Percentiles rank a stretch among this genome's conserved stretches.
phyloP scores from a whole-genome alignment of 2,329 filamentous ascomycete genomes.

The Stenocarpella maydis region DNA sequence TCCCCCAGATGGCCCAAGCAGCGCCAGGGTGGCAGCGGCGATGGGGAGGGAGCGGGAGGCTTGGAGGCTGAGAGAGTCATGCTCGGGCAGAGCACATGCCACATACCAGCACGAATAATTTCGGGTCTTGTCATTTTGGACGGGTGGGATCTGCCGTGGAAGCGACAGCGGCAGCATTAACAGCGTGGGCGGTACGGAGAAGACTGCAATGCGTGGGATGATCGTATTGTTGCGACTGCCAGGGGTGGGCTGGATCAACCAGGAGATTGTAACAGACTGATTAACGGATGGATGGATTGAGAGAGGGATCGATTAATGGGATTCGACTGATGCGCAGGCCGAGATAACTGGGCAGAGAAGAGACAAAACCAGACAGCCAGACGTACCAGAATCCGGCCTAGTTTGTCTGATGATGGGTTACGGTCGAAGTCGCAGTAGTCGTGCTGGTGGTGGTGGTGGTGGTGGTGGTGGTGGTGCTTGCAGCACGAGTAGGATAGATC shows the following conservation, averaged over 20 bases:
- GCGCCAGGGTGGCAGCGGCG: background rate
- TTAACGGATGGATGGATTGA: background rate
- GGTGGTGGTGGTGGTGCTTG: background rate
- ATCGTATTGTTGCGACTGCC: slow-evolving; percentile 22
- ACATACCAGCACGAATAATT: slow-evolving; percentile 68
- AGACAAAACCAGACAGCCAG: slow-evolving; percentile 19
- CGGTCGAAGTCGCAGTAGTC: too few species aligned
- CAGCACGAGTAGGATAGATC: too few species aligned
- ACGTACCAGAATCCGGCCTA: slow-evolving; percentile 5
- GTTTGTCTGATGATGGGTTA: too few species aligned
- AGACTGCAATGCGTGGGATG: slow-evolving; percentile 19
- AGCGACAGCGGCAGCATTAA: slow-evolving; percentile 32
- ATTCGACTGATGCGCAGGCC: background rate
- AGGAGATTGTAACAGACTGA: slow-evolving; percentile 15
- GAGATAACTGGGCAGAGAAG: background rate
- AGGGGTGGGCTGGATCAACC: slow-evolving; percentile 13
- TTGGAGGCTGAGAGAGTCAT: slow-evolving; percentile 28
- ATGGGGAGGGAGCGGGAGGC: background rate
- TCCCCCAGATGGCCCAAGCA: slow-evolving; percentile 24
- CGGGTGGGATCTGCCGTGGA: slow-evolving; percentile 34
- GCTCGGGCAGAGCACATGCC: slow-evolving; percentile 21
- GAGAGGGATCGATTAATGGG: slow-evolving; percentile 18
- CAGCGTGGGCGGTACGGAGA: slow-evolving; percentile 21
- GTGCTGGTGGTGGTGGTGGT: background rate
- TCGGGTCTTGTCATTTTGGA: slow-evolving; percentile 66